These are phyloP conservation scores for Saturnispora sanitii DNA, from an alignment of 805 yeast genomes.

Conservation along the genomic window DNA sequence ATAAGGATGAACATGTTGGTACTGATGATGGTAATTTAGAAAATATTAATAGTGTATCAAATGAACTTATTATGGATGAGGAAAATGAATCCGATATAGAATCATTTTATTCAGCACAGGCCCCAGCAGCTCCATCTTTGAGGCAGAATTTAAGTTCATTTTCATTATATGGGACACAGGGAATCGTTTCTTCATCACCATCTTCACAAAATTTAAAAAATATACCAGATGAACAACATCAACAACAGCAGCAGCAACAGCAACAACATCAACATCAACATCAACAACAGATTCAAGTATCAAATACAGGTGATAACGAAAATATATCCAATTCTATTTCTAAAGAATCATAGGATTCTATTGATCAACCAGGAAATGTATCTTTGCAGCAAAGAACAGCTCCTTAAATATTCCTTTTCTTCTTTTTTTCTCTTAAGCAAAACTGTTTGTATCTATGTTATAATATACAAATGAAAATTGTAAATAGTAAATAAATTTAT, in stretches of 20 bases:
- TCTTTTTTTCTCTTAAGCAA: no score
- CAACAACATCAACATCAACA: not conserved
- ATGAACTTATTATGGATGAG: not conserved
- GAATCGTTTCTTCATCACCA: conserved; percentile 2
- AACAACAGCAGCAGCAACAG: not conserved
- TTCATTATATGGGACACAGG: conserved; percentile 13
- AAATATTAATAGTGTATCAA: not conserved
- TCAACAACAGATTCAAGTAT: not conserved
- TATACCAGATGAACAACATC: not conserved
- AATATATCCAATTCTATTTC: not conserved
- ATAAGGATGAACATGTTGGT: not conserved
- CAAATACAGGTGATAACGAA: not conserved
- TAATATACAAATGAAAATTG: not conserved
- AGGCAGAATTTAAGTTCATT: conserved; percentile 13
- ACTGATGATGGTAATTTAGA: not conserved
- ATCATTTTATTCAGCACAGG: conserved; percentile 4
- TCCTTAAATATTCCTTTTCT: not conserved
- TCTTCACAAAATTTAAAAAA: conserved; percentile 1
- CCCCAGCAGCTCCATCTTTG: conserved; percentile 3
- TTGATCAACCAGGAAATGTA: conserved; percentile 12
- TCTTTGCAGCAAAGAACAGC: conserved; percentile 9
- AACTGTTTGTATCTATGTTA: no score
- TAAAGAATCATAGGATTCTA: not conserved
- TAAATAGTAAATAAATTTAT: not conserved
- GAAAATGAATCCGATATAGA: conserved; percentile 5